These are phyloP conservation scores for Claviceps monticola DNA, from an alignment of 2,329 filamentous ascomycete genomes.

Conservation along the genomic window DNA sequence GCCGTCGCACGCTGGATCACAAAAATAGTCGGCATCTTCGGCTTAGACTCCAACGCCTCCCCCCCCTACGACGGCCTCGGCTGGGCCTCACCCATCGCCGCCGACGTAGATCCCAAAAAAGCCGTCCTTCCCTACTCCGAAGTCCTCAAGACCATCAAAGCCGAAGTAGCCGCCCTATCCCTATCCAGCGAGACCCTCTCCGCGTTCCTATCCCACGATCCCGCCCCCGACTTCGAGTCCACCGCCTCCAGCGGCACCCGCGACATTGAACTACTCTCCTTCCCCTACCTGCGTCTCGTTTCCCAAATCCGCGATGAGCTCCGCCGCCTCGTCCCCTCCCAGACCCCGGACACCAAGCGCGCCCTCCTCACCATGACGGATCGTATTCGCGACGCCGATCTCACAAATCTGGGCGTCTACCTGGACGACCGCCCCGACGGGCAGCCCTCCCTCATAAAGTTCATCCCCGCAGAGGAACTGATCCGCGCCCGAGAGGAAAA, in stretches of 20 bases:
- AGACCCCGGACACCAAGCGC: conserved; percentile 43
- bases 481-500: conserved; percentile 46
- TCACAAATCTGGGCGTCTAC: conserved; percentile 74
- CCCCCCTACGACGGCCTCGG: conserved; percentile 42
- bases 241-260: conserved; percentile 30
- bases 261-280: conserved; percentile 37
- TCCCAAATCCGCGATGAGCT: conserved; percentile 49
- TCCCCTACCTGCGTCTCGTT: conserved; percentile 41
- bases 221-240: conserved; percentile 32
- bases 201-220: conserved; percentile 28
- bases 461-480: conserved; percentile 42
- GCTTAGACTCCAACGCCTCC: conserved; percentile 52
- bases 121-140: conserved; percentile 33
- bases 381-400: conserved; percentile 62
- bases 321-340: conserved; percentile 35
- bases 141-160: conserved; percentile 30
- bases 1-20: conserved; percentile 66
- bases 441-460: conserved; percentile 59
- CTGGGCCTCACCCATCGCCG: conserved; percentile 33
- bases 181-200: conserved; percentile 33
- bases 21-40: conserved; percentile 70
- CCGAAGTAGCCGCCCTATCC: conserved; percentile 31
- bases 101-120: conserved; percentile 28
- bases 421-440: conserved; percentile 65
- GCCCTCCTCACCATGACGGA: conserved; percentile 67